Percentiles rank a stretch among this genome's conserved stretches.
These are phyloP conservation scores for Pezicula carpinea DNA, from an alignment of 2,329 filamentous ascomycete genomes.

Conservation along the genomic window DNA sequence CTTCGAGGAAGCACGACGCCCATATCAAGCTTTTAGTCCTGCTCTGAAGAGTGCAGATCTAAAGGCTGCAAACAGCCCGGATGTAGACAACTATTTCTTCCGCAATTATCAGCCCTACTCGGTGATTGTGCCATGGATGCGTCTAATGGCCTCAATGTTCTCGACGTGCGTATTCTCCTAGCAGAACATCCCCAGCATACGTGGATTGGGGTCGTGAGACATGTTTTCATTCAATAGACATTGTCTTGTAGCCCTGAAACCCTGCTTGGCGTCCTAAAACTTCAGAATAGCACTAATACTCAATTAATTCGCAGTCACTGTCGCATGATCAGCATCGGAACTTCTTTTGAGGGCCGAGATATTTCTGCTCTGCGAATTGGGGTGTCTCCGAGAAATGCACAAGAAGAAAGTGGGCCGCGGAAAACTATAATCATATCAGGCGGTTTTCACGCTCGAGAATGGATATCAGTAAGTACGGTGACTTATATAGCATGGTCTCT, in stretches of 20 bases:
- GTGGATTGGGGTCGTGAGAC: no score
- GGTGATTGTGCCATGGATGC: conserved; percentile 81
- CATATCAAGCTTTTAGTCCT: conserved; percentile 26
- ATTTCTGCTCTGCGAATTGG: conserved; percentile 80
- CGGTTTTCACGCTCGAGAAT: conserved; percentile 90
- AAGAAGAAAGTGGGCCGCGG: conserved; percentile 44
- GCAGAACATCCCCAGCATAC: no score
- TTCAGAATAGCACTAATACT: no score
- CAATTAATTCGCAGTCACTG: no score
- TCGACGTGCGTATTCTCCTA: conserved; percentile 58
- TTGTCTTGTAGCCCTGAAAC: no score
- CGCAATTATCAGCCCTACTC: conserved; percentile 84
- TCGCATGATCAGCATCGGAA: conserved; percentile 69
- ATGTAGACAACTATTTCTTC: conserved; percentile 78
- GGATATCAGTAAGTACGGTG: conserved; percentile 90
- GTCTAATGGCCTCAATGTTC: conserved; percentile 84
- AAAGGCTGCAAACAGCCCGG: conserved; percentile 23
- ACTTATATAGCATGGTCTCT: conserved; percentile 88
- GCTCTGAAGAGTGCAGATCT: conserved; percentile 20
- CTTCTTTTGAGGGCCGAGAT: conserved; percentile 80
- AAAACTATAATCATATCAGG: conserved; percentile 80
- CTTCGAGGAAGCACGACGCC: conserved; percentile 11
- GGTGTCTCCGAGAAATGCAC: conserved; percentile 43
- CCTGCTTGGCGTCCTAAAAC: no score
- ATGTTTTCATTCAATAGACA: no score